A percentile compares a stretch with the other conserved stretches of the same genome.
Conservation (phyloP, 257 asterid genomes). For the Solanum chmielewskii region DNA sequence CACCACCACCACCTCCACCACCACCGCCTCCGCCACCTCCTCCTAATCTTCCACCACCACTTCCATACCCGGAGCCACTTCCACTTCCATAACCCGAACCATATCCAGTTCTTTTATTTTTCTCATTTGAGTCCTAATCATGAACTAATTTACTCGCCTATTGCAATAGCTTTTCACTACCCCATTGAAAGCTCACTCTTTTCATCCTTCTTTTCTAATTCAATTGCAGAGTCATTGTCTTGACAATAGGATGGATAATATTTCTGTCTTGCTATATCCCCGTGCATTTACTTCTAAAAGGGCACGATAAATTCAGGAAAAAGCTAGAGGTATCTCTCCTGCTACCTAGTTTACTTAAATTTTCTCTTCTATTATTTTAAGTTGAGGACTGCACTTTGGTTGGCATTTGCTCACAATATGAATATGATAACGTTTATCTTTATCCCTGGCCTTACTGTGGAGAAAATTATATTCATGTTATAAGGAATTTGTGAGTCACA, state of each 20-base stretch:
- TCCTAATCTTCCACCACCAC: slow-evolving; percentile 11
- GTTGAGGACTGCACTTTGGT: neutral
- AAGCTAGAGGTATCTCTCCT: slow-evolving; percentile 60
- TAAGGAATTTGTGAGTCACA: neutral
- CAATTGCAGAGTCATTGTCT: slow-evolving; percentile 67
- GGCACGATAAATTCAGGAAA: slow-evolving; percentile 73
- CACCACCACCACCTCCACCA: neutral
- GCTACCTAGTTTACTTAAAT: neutral
- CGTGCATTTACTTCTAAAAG: slow-evolving; percentile 80
- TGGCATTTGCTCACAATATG: neutral
- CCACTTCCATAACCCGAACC: slow-evolving; percentile 30
- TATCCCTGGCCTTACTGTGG: neutral
- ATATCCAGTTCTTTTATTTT: neutral
- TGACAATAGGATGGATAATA: slow-evolving; percentile 88
- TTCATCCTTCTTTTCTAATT: neutral
- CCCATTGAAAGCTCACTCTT: neutral
- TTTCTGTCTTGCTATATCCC: slow-evolving; percentile 94
- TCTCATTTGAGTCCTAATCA: neutral
- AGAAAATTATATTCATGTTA: neutral
- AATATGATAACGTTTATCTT: neutral
- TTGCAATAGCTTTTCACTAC: neutral
- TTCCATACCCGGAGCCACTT: slow-evolving; percentile 10
- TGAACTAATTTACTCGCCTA: neutral
- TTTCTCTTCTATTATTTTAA: neutral
- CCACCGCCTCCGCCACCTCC: neutral